A percentile compares a stretch with the other conserved stretches of the same genome.
Evolutionary conservation across 2,329 filamentous ascomycete species (phyloP).

Genomic region (Colletotrichum falcatum): DNA sequence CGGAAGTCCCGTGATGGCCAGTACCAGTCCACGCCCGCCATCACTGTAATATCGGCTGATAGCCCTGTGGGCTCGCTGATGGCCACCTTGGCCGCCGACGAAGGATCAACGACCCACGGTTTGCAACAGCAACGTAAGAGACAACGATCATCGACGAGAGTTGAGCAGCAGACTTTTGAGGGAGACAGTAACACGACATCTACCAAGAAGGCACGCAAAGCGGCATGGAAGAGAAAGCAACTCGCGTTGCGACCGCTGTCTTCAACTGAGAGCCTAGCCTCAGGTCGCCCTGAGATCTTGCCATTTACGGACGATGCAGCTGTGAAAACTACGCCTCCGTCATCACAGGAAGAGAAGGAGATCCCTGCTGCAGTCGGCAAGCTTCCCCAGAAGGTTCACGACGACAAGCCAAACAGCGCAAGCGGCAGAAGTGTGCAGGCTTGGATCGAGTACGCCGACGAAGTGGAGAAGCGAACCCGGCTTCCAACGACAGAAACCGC

Average conservation of each 20-base stretch:
- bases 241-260: neutral
- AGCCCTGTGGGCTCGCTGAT: neutral
- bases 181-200: neutral
- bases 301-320: no score
- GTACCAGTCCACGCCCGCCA: neutral
- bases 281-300: neutral
- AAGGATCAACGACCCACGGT: neutral
- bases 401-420: neutral
- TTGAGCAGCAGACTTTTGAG: neutral
- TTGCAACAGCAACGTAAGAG: neutral
- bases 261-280: neutral
- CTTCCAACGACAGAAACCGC: neutral
- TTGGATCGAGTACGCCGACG: neutral
- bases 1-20: neutral
- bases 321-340: neutral
- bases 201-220: neutral
- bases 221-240: neutral
- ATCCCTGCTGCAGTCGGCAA: neutral
- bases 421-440: neutral
- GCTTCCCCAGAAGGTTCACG: neutral
- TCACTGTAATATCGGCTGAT: neutral
- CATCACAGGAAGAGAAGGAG: neutral
- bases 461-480: neutral
- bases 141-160: neutral
- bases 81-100: neutral